phyloP scores from a whole-genome alignment of 2,329 filamentous ascomycete genomes.

The Xylariales sp. region DNA sequence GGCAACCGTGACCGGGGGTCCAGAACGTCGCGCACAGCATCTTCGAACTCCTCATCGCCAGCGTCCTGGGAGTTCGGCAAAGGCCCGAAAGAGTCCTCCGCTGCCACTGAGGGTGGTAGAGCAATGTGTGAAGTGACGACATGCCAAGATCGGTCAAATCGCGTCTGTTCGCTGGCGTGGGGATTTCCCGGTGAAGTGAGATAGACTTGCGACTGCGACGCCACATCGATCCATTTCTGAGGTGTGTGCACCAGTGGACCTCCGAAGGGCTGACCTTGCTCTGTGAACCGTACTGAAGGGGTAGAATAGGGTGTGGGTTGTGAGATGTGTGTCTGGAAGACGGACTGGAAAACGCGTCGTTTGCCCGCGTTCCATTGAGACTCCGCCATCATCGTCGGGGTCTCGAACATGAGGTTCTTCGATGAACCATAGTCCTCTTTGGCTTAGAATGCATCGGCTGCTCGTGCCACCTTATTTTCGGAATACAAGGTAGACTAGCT shows the following conservation, averaged over 20 bases:
- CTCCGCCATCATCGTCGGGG: slow-evolving; percentile 27
- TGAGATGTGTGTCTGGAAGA: slow-evolving; percentile 48
- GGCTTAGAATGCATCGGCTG: background rate
- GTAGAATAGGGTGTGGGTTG: slow-evolving; percentile 43
- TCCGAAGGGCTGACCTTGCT: slow-evolving; percentile 43
- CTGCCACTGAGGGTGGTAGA: slow-evolving; percentile 50
- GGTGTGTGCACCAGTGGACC: slow-evolving; percentile 27
- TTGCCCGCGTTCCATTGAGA: slow-evolving; percentile 43
- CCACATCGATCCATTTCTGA: slow-evolving; percentile 17
- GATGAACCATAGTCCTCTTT: background rate
- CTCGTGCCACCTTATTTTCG: slow-evolving; percentile 1
- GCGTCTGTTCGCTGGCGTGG: slow-evolving; percentile 45
- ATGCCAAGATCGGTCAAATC: slow-evolving; percentile 60
- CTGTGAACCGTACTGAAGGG: slow-evolving; percentile 32
- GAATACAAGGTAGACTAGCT: background rate
- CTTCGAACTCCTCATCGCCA: slow-evolving; percentile 40
- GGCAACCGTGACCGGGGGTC: slow-evolving; percentile 42
- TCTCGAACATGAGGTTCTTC: no score
- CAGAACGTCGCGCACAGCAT: slow-evolving; percentile 50
- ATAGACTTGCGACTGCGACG: slow-evolving; percentile 12
- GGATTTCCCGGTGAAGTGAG: slow-evolving; percentile 18
- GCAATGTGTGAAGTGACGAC: slow-evolving; percentile 53
- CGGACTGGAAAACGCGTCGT: slow-evolving; percentile 48
- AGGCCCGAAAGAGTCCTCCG: slow-evolving; percentile 50
- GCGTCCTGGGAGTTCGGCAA: slow-evolving; percentile 37